phyloP scores from a whole-genome alignment of 164 flowering plant species.

The Vitis rupestris region DNA sequence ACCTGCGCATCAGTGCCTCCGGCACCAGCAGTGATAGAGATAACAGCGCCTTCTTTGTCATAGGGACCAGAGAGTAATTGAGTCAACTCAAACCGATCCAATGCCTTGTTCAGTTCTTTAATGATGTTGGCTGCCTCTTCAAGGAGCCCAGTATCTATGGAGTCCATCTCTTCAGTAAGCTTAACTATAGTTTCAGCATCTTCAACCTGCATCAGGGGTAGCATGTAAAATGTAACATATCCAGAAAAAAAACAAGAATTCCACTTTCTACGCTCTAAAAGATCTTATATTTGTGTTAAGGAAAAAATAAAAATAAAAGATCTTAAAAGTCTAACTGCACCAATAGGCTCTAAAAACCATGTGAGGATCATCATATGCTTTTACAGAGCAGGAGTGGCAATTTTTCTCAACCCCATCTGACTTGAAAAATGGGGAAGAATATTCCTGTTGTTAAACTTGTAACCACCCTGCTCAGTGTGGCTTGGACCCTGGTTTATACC shows the following conservation, averaged over 20 bases:
- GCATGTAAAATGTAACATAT: background rate
- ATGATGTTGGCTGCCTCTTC: conserved; percentile 71
- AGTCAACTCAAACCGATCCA: conserved; percentile 84
- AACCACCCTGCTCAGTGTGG: no score
- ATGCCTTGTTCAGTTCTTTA: conserved; percentile 61
- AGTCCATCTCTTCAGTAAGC: conserved; percentile 92
- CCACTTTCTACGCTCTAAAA: background rate
- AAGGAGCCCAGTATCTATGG: conserved; percentile 74
- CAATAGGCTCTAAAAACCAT: no score
- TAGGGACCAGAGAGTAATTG: conserved; percentile 94
- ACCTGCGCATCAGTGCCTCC: conserved; percentile 99
- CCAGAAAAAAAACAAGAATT: no score
- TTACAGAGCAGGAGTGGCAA: no score
- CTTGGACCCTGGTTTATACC: no score
- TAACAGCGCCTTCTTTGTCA: conserved; percentile 93
- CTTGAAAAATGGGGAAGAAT: no score
- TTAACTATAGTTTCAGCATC: conserved; percentile 88
- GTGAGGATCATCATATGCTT: no score
- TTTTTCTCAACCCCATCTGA: no score
- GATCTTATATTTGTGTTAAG: no score
- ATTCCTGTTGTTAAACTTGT: no score
- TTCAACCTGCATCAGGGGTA: conserved; percentile 49
- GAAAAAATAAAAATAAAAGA: no score
- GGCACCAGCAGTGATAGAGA: conserved; percentile 89
- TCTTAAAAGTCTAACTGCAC: no score